Evolutionary conservation across 495 filamentous ascomycete species (phyloP), one percentile per base, ranked within the genome.

Genomic region (Friedmanniomyces endolithicus): DNA sequence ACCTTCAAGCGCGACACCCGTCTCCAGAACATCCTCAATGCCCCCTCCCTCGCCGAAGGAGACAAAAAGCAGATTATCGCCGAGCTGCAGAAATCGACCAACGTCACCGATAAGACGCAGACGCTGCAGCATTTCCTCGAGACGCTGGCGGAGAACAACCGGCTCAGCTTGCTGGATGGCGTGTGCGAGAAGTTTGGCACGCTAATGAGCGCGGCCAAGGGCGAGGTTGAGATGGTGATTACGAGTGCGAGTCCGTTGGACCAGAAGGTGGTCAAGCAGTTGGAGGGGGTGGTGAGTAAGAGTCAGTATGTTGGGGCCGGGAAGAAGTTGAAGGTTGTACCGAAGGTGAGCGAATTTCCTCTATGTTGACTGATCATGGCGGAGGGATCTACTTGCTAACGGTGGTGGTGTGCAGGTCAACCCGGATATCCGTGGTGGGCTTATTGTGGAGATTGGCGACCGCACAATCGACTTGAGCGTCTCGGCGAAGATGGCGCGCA

Each of bases 381-480:
- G n/a, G n/a, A n/a, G n/a, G n/a, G n/a, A n/a, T n/a, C n/a, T n/a
- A n/a, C 9, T 31, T 31, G 27, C 27, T 31, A 31, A 31, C 9
- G 27, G 9, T 31, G n/a, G 27, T 31, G 4, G 27, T 31, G 27
- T 31, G 27, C 55, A 94, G 87, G 83, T 97, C 68, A 88, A 95
- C 79, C 79, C 90, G 55, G 90, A 95, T 40, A 92, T 97, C 65
- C 71, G 94, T 54, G 92, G 92, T 48, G 92, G 92, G 20, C 83
- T 98, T 49, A 72, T 98, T 58, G 92, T 98, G 65, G 90, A 98
- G 72, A 86, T 98, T 63, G 90, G 89, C 65, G 94, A 95, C 78
- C 85, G 94, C 65, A 97, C 92, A 67, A 92, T 98, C 67, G 92
- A 98, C 73, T 85, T 96, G 56, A 90, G 85, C 75, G 88, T 98